Conservation (phyloP, 768 basidiomycete genomes). For the Russula dissimulans region DNA sequence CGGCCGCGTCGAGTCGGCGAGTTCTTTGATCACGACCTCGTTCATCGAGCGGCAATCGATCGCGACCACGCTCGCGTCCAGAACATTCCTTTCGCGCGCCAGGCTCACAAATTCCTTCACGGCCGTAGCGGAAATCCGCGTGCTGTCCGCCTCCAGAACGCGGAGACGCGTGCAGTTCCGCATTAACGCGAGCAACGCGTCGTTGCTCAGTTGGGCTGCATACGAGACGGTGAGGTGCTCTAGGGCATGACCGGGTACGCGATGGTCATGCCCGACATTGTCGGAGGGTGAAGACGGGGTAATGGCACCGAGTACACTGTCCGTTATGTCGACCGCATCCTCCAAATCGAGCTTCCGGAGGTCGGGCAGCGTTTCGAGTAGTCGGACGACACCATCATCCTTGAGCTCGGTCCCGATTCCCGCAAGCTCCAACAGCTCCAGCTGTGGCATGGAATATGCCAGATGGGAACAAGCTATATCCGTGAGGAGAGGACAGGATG, state of each 20-base stretch:
- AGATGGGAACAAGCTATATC: conserved; percentile 69
- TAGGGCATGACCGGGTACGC: conserved; percentile 46
- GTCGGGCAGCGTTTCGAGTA: conserved; percentile 59
- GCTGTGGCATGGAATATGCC: conserved; percentile 54
- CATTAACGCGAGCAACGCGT: conserved; percentile 55
- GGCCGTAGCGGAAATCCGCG: conserved; percentile 52
- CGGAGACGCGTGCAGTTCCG: conserved; percentile 50
- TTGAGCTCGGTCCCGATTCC: conserved; percentile 60
- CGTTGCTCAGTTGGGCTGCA: conserved; percentile 54
- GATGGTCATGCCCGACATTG: conserved; percentile 13
- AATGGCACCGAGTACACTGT: conserved; percentile 56
- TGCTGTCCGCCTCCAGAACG: conserved; percentile 72
- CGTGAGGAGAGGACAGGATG: conserved; percentile 60
- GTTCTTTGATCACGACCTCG: conserved; percentile 54
- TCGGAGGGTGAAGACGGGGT: conserved; percentile 35
- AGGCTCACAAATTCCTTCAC: conserved; percentile 60
- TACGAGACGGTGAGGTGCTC: conserved; percentile 66
- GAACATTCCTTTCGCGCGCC: conserved; percentile 37
- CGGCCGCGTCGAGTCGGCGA: conserved; percentile 50
- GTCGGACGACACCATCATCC: conserved; percentile 62
- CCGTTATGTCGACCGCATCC: conserved; percentile 65
- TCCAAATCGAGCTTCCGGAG: conserved; percentile 81
- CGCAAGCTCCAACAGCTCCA: conserved; percentile 74
- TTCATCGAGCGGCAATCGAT: conserved; percentile 69
- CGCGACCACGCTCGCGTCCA: conserved; percentile 51